Conservation (phyloP, 2,329 filamentous ascomycete species). For the Tricladium varicosporioides region DNA sequence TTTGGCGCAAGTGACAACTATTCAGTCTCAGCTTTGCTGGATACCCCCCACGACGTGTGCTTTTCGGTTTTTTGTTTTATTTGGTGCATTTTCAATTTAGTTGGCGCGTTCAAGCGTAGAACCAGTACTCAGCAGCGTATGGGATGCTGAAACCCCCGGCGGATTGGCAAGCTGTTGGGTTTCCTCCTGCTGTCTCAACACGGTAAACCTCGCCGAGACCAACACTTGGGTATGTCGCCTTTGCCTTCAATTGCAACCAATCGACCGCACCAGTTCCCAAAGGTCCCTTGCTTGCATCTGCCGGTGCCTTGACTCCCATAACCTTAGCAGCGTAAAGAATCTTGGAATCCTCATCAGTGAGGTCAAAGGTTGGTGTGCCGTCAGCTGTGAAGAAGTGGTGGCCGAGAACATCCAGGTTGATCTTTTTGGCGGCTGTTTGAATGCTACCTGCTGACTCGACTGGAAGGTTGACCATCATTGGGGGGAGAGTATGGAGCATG, state of each 20-base stretch:
- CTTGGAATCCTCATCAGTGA: conserved; percentile 18
- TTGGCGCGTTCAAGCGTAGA: conserved; percentile 16
- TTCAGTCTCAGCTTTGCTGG: background rate
- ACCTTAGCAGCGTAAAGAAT: conserved; percentile 26
- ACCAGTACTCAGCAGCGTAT: conserved; percentile 33
- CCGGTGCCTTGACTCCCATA: conserved; percentile 24
- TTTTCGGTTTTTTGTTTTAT: background rate
- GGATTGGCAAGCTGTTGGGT: conserved; percentile 17
- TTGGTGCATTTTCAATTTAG: background rate
- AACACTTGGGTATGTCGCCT: conserved; percentile 19
- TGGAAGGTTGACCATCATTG: conserved; percentile 20
- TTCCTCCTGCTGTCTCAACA: conserved; percentile 32
- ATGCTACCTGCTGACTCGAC: conserved; percentile 2
- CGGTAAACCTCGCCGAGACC: conserved; percentile 28
- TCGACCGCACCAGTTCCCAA: conserved; percentile 28
- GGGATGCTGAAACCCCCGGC: conserved; percentile 18
- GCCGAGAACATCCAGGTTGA: conserved; percentile 18
- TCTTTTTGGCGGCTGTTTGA: background rate
- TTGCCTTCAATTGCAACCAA: conserved; percentile 31
- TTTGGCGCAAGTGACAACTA: background rate
- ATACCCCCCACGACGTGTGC: background rate
- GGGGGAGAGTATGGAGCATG: conserved; percentile 20
- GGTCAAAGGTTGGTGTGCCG: conserved; percentile 29
- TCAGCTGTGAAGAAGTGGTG: conserved; percentile 32
- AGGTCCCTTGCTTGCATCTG: conserved; percentile 23